A percentile compares a stretch with the other conserved stretches of the same genome.
These are phyloP conservation scores for Erythrobasidium yunnanense DNA, from an alignment of 768 basidiomycete species.

Conservation along the genomic window DNA sequence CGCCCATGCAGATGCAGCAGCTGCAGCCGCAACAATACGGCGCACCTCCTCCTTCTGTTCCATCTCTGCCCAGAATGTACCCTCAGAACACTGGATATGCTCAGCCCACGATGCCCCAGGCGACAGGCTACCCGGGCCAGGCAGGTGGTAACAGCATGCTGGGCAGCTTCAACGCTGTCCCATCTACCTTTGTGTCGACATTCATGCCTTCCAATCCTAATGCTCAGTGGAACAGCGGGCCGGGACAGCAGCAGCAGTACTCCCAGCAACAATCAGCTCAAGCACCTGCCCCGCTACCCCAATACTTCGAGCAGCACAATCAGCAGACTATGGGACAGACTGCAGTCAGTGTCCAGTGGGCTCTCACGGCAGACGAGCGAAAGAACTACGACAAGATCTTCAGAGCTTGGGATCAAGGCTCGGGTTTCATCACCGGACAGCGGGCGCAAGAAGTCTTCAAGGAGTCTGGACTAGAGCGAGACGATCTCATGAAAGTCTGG, in stretches of 20 bases:
- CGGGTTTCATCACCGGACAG: slow-evolving; percentile 74
- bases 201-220: slow-evolving; percentile 61
- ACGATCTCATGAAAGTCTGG: slow-evolving; percentile 90
- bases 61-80: slow-evolving; percentile 41
- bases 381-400: slow-evolving; percentile 95
- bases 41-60: neutral
- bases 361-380: slow-evolving; percentile 75
- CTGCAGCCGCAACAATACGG: neutral
- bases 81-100: slow-evolving; percentile 53
- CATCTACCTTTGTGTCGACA: slow-evolving; percentile 41
- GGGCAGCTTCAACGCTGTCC: slow-evolving; percentile 47
- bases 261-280: slow-evolving; percentile 44
- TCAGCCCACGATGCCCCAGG: slow-evolving; percentile 40
- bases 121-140: slow-evolving; percentile 1
- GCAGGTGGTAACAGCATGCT: slow-evolving; percentile 70
- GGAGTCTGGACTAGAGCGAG: slow-evolving; percentile 73
- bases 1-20: neutral
- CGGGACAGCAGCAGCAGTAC: slow-evolving; percentile 24
- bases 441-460: slow-evolving; percentile 88
- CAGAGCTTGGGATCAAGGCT: slow-evolving; percentile 80
- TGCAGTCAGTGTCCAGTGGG: slow-evolving; percentile 69
- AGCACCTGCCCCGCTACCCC: slow-evolving; percentile 61
- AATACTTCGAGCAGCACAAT: slow-evolving; percentile 79
- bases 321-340: slow-evolving; percentile 58
- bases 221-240: slow-evolving; percentile 20